Base-by-base conservation (phyloP, 2,329 filamentous ascomycete genomes). In the Helminthosporium solani region DNA sequence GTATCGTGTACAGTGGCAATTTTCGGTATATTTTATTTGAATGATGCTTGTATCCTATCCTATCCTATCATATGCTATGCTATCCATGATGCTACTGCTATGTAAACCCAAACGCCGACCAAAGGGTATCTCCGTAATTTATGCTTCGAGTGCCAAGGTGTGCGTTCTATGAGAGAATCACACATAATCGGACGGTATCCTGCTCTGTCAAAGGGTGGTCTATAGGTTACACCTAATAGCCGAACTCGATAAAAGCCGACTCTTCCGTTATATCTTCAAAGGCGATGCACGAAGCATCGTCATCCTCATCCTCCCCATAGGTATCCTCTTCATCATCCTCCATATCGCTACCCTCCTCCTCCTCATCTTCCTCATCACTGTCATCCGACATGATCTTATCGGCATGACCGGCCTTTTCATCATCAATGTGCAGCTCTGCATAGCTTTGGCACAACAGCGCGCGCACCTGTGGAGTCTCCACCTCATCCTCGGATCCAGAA, bases 291-390 rank as follows among this genome's bases (percentile, higher is more conserved):
- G 23, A 25, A 23, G 6, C 20, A 14, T 39, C 36, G 5, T 39
- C 36, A n/a, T 23, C 36, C 8, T 23, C 33, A 15, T 34, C 33
- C 5, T 15, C 6, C n/a, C 23, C 5, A 25, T 34, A 11, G n/a
- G 9, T 7, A 3, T 36, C 34, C 7, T 25, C 19, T 9, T 27
- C 35, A 3, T 38, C 35, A 23, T 11, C 18, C n/a, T 37, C 34
- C 34, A 12, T n/a, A 11, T 38, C 35, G 20, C 3, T 20, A 20
- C n/a, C n/a, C 2, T 34, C 28, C 3, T 35, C 40, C 5, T 33
- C 34, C 12, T 47, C 40, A 2, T 41, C 44, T n/a, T 42, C 44
- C 7, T 38, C 21, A 6, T 38, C 42, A 5, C 34, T 33, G 16
- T 40, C 42, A 8, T 14, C 18, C n/a, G 18, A 12, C 3, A 20